phyloP scores from a whole-genome alignment of 2,329 filamentous ascomycete genomes.

The Epichloe coenophiala region DNA sequence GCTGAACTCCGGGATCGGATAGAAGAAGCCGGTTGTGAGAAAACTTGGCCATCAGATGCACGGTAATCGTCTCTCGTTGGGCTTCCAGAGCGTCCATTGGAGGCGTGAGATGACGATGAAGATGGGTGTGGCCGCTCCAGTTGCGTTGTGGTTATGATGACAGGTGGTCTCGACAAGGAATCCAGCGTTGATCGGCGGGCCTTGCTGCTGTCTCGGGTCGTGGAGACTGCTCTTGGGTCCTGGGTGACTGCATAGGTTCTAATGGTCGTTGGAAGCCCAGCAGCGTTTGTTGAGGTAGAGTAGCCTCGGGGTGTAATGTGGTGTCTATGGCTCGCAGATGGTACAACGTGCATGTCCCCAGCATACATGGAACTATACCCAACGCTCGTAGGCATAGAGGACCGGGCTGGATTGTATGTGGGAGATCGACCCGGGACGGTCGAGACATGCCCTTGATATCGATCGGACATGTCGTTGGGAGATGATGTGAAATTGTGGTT shows the following conservation, averaged over 20 bases:
- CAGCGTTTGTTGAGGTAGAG: slow-evolving; percentile 20
- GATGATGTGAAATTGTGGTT: background rate
- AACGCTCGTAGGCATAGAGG: slow-evolving; percentile 38
- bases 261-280: slow-evolving; percentile 28
- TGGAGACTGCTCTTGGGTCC: slow-evolving; percentile 35
- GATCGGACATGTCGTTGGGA: slow-evolving; percentile 31
- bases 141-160: slow-evolving; percentile 43
- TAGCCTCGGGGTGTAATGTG: slow-evolving; percentile 22
- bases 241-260: slow-evolving; percentile 44
- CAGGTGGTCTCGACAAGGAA: slow-evolving; percentile 33
- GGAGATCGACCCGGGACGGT: slow-evolving; percentile 29
- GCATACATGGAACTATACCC: slow-evolving; percentile 36
- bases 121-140: slow-evolving; percentile 26
- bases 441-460: slow-evolving; percentile 25
- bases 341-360: slow-evolving; percentile 41
- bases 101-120: slow-evolving; percentile 24
- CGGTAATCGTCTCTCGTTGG: slow-evolving; percentile 39
- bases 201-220: slow-evolving; percentile 33
- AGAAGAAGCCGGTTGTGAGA: slow-evolving; percentile 45
- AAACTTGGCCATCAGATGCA: slow-evolving; percentile 37
- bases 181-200: slow-evolving; percentile 40
- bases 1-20: slow-evolving; percentile 35
- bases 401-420: slow-evolving; percentile 34
- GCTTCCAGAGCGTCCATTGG: slow-evolving; percentile 25
- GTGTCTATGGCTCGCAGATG: slow-evolving; percentile 23